Conservation (phyloP, 805 yeast genomes). For the Saturnispora serradocipensis region DNA sequence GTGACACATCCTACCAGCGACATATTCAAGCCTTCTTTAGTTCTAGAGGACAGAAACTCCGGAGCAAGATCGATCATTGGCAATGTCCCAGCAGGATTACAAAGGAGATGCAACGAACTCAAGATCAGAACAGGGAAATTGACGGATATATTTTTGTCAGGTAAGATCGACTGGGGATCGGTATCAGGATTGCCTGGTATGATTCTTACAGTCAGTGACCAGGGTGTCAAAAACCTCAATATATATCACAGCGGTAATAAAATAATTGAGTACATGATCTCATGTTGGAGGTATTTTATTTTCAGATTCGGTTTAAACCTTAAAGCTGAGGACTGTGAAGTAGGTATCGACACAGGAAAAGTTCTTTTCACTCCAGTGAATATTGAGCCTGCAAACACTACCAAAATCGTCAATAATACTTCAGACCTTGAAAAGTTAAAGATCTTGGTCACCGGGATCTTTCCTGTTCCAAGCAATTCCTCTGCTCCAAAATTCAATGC, state of each 20-base stretch:
- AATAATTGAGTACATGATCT: conserved; percentile 45
- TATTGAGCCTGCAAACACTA: conserved; percentile 9
- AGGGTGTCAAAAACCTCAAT: conserved; percentile 51
- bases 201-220: conserved; percentile 72
- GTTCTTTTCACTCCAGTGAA: conserved; percentile 18
- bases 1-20: conserved; percentile 58
- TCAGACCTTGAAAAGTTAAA: conserved; percentile 8
- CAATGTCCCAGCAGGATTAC: conserved; percentile 77
- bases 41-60: conserved; percentile 37
- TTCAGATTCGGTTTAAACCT: conserved; percentile 65
- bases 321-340: conserved; percentile 15
- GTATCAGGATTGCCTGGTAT: conserved; percentile 91
- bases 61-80: conserved; percentile 66
- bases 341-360: conserved; percentile 7
- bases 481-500: conserved; percentile 9
- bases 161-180: conserved; percentile 66
- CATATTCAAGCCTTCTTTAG: conserved; percentile 44
- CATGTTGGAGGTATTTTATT: conserved; percentile 83
- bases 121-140: conserved; percentile 49
- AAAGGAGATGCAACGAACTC: conserved; percentile 58
- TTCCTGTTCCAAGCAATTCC: conserved; percentile 16
- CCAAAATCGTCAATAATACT: neutral
- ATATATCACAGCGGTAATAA: conserved; percentile 42
- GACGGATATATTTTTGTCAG: conserved; percentile 65
- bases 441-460: conserved; percentile 15